Evolutionary conservation across 495 filamentous ascomycete genomes (phyloP).

Genomic region (Neurospora sp.): DNA sequence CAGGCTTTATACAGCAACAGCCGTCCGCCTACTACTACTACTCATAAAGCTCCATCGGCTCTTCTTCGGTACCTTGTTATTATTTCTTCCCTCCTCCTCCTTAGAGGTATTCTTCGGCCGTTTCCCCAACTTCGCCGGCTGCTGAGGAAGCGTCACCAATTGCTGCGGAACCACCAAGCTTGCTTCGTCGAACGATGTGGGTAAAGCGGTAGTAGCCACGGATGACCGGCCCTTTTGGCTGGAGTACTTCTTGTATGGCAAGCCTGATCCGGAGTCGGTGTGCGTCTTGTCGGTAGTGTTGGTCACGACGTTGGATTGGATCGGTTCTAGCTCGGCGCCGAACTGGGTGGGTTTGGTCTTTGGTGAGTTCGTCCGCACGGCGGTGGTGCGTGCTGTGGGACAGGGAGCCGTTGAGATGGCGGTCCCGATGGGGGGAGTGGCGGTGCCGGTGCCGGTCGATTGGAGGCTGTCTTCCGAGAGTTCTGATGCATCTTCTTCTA

Average conservation of each 20-base stretch:
- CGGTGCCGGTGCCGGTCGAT: background rate
- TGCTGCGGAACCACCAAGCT: conserved; percentile 5
- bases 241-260: background rate
- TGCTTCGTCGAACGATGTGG: conserved; percentile 12
- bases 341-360: conserved; percentile 9
- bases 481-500: background rate
- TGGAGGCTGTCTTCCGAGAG: background rate
- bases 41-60: conserved; percentile 17
- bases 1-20: conserved; percentile 9
- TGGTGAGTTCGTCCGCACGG: conserved; percentile 2
- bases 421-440: background rate
- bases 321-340: conserved; percentile 12
- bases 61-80: too few species aligned
- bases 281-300: background rate
- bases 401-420: background rate
- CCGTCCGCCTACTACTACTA: conserved; percentile 11
- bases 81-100: conserved; percentile 3
- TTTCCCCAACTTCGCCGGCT: conserved; percentile 12
- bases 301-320: conserved; percentile 11
- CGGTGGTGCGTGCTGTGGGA: background rate
- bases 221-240: conserved; percentile 4
- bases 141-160: background rate
- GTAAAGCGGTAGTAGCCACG: conserved; percentile 2
- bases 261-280: background rate
- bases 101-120: conserved; percentile 11